These are phyloP conservation scores for Scleroderma bovista DNA, from an alignment of 768 basidiomycete genomes.

Conservation along the genomic window DNA sequence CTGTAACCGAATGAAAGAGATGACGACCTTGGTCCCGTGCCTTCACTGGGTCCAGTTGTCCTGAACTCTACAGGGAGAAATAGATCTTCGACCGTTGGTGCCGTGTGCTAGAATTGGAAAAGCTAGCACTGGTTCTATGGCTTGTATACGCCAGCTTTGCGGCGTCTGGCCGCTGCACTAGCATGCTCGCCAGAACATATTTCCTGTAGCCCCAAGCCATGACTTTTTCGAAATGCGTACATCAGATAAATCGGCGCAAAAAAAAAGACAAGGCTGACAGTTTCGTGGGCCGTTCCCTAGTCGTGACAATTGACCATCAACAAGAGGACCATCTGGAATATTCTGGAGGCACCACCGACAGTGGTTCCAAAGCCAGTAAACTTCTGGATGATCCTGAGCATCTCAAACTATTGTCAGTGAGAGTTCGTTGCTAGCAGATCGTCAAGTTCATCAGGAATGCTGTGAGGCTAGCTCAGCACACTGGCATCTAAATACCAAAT, in stretches of 20 bases:
- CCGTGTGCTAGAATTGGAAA: slow-evolving; percentile 99
- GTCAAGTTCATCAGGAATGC: slow-evolving; percentile 57
- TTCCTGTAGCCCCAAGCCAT: slow-evolving; percentile 94
- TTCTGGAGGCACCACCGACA: slow-evolving; percentile 91
- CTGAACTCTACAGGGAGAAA: slow-evolving; percentile 55
- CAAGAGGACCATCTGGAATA: slow-evolving; percentile 67
- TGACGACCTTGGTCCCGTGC: slow-evolving; percentile 77
- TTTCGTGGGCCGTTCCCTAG: slow-evolving; percentile 93
- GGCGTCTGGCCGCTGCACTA: slow-evolving; percentile 44
- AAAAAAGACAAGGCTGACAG: slow-evolving; percentile 48
- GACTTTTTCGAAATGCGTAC: slow-evolving; percentile 58
- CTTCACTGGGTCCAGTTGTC: slow-evolving; percentile 44
- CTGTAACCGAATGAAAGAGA: slow-evolving; percentile 9
- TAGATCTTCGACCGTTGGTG: slow-evolving; percentile 90
- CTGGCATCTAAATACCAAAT: neutral
- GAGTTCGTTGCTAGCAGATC: slow-evolving; percentile 64
- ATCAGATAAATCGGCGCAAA: slow-evolving; percentile 3
- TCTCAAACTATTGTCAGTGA: slow-evolving; percentile 80
- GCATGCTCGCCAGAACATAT: slow-evolving; percentile 73
- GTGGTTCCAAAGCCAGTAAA: slow-evolving; percentile 99
- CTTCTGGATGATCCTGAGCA: slow-evolving; percentile 82
- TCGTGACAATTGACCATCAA: slow-evolving; percentile 35
- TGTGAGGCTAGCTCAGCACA: slow-evolving; percentile 26
- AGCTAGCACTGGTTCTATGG: slow-evolving; percentile 87
- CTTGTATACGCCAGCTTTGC: slow-evolving; percentile 84